Conservation (phyloP, 192 early-diverging fungal genomes). For the Entophlyctis luteolus region DNA sequence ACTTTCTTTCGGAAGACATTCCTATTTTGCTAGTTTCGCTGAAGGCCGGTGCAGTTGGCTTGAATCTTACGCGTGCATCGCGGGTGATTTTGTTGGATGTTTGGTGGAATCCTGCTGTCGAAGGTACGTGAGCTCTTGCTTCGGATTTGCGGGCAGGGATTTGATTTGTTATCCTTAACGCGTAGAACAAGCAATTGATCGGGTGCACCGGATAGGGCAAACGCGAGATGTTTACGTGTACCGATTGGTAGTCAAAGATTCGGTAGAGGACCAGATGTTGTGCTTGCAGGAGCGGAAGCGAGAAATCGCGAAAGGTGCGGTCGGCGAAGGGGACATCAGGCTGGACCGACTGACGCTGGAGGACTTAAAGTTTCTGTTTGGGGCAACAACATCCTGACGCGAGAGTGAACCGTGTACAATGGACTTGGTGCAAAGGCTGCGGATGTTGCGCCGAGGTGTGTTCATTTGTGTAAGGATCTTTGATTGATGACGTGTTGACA, state of each 20-base stretch:
- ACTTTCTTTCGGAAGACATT: constrained; percentile 9
- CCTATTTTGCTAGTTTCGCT: constrained; percentile 62
- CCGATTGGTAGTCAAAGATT: constrained; percentile 57
- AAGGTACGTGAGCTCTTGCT: constrained; percentile 41
- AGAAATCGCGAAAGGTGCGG: background rate
- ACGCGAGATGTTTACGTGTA: constrained; percentile 57
- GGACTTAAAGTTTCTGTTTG: background rate
- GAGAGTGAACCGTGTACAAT: background rate
- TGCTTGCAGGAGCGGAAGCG: constrained; percentile 59
- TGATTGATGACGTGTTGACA: no score
- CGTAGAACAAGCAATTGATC: constrained; percentile 66
- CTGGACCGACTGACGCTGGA: background rate
- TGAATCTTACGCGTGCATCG: constrained; percentile 50
- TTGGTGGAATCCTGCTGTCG: constrained; percentile 79
- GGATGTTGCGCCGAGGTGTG: no score
- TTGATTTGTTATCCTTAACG: constrained; percentile 15
- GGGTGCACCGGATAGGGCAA: constrained; percentile 73
- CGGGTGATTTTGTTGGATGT: constrained; percentile 73
- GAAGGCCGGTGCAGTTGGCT: constrained; percentile 67
- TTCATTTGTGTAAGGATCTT: no score
- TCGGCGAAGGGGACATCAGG: constrained; percentile 12
- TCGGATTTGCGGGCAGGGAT: background rate
- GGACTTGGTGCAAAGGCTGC: background rate
- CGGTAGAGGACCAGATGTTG: constrained; percentile 70
- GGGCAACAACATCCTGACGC: no score